Base-by-base conservation (phyloP, 345 rosid species). In the Salix brachista region DNA sequence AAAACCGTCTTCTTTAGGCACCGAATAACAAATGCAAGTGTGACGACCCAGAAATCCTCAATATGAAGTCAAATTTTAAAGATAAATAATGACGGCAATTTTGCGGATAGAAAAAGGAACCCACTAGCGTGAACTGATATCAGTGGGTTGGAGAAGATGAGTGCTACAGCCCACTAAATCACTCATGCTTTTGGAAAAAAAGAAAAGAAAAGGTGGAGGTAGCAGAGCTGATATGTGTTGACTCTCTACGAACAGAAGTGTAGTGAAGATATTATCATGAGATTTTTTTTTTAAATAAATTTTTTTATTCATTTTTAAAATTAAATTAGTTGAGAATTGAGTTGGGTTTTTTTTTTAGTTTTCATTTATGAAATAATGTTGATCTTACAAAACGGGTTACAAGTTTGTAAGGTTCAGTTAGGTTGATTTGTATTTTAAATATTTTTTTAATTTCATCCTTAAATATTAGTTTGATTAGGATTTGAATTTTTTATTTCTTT, bases 151-250 rank as follows among this genome's bases (percentile, higher is more conserved):
- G 64, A 66, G 65, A 66, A 69, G 68, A 78, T 75, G 67, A 67
- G 71, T 67, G 75, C 71, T 61, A 41, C 71, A 80, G 30, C 72
- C 62, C 86, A 80, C 69, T 32, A 69, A 56, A 72, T 58, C 77
- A 72, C 64, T 67, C 18, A 18, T 61, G 68, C 56, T n/a, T 48
- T 7, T 6, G 36, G 28, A 56, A 8, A 8, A 26, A 46, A 11
- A 69, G 14, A 19, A 34, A 34, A 34, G 6, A 34, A 4, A 34
- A 68, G 26, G 56, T 58, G 79, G 56, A 56, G 14, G 73, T 3
- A 25, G 61, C 8, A 16, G 44, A 18, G 66, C 41, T 28, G 74
- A n/a, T 19, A 2, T 4, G n/a, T 25, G 48, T 69, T 77, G 73
- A 69, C 73, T 30, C 68, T 23, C 18, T 16, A 62, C 41, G 60